A percentile compares a stretch with the other conserved stretches of the same genome.
Evolutionary conservation across 352 stramenopile genomes (phyloP).

Genomic region (Blastocystis sp.): DNA sequence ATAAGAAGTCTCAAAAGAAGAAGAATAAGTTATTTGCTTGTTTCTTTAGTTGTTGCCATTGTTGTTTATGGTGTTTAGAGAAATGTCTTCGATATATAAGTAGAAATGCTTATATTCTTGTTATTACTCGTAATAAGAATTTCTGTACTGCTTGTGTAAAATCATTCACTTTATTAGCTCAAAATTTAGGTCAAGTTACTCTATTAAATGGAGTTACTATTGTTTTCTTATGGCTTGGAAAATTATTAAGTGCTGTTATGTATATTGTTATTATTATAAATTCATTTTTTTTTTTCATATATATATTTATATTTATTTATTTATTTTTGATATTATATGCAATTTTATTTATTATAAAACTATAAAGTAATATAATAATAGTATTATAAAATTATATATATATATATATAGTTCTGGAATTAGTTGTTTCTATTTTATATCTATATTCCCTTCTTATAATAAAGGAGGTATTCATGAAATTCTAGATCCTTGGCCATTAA

Average conservation of each 20-base stretch:
- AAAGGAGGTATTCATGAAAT: too few species aligned
- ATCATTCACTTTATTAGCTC: constrained; percentile 69
- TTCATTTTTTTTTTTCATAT: constrained; percentile 45
- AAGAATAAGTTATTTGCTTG: constrained; percentile 60
- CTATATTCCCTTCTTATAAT: too few species aligned
- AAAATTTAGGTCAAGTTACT: constrained; percentile 61
- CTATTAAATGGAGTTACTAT: constrained; percentile 66
- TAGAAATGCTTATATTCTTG: constrained; percentile 77
- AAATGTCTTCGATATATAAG: constrained; percentile 77
- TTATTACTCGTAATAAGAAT: constrained; percentile 55
- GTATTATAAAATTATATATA: too few species aligned
- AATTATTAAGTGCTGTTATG: constrained; percentile 51
- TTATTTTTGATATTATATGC: too few species aligned
- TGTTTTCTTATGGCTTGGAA: constrained; percentile 75
- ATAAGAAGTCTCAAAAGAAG: constrained; percentile 69
- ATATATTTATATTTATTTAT: too few species aligned
- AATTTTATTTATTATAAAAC: too few species aligned
- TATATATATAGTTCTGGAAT: too few species aligned
- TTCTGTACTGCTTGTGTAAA: constrained; percentile 66
- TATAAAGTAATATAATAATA: too few species aligned
- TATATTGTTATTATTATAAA: constrained; percentile 43
- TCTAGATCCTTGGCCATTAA: too few species aligned
- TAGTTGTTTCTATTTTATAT: too few species aligned
- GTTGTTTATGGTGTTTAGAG: constrained; percentile 74
- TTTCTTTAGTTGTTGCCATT: constrained; percentile 42